A percentile compares a stretch with the other conserved stretches of the same genome.
These are phyloP conservation scores for Teratosphaeriaceae sp. DNA, from an alignment of 2,329 filamentous ascomycete species.

Conservation along the genomic window DNA sequence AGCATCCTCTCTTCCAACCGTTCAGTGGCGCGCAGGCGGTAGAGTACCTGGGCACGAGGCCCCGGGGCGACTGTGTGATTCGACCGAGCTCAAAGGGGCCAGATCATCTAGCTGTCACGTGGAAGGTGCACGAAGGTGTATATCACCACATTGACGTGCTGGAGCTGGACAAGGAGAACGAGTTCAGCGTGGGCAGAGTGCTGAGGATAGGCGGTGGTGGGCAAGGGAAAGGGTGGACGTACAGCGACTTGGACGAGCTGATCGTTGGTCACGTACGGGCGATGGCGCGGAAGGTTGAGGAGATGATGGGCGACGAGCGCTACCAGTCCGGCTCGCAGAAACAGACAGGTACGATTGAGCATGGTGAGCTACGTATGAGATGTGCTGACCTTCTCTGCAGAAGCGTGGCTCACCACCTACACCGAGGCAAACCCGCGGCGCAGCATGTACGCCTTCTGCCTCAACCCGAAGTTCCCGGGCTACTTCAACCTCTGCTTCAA, in stretches of 20 bases:
- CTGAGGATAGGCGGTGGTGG: conserved; percentile 66
- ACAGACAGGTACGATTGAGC: conserved; percentile 85
- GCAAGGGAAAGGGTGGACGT: conserved; percentile 62
- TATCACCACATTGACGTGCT: conserved; percentile 97
- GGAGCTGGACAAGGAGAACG: conserved; percentile 93
- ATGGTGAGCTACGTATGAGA: too few relatives aligned
- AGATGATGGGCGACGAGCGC: conserved; percentile 92
- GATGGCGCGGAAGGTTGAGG: conserved; percentile 95
- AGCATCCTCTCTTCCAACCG: conserved; percentile 90
- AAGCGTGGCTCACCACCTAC: conserved; percentile 93
- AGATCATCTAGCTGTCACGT: conserved; percentile 92
- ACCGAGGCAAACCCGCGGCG: conserved; percentile 92
- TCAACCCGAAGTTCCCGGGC: conserved; percentile 83
- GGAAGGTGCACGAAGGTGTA: conserved; percentile 95
- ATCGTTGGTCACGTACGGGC: conserved; percentile 96
- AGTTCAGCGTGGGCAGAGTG: conserved; percentile 84
- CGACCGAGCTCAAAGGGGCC: conserved; percentile 91
- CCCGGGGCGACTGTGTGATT: conserved; percentile 85
- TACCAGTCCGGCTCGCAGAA: conserved; percentile 75
- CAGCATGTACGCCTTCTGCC: conserved; percentile 91
- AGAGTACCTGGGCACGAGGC: conserved; percentile 82
- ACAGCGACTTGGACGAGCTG: conserved; percentile 92
- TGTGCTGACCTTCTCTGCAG: conserved; percentile 41
- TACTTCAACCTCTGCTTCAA: conserved; percentile 98
- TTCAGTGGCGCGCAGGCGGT: conserved; percentile 92